Conservation (phyloP, 345 rosid genomes). For the Firmiana major region DNA sequence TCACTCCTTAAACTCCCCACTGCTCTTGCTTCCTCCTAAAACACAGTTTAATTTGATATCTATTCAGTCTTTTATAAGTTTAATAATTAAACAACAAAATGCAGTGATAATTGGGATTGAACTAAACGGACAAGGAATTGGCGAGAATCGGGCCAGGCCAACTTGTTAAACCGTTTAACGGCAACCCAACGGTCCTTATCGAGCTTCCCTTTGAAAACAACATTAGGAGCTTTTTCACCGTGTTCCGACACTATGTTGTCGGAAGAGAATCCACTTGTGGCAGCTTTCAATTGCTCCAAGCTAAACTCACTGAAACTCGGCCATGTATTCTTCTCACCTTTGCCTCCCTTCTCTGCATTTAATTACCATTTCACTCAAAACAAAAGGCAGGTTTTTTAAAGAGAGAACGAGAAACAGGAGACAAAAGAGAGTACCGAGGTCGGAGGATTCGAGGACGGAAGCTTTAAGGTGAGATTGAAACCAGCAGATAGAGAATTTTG, state of each 20-base stretch:
- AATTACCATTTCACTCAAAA: neutral
- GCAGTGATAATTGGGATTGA: neutral
- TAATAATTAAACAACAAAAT: neutral
- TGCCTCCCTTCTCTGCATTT: constrained; percentile 61
- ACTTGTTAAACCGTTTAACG: constrained; percentile 77
- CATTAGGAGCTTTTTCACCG: constrained; percentile 93
- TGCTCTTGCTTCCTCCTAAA: constrained; percentile 83
- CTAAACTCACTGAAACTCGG: constrained; percentile 74
- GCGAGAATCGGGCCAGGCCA: constrained; percentile 94
- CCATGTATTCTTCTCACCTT: constrained; percentile 36
- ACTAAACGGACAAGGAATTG: constrained; percentile 69
- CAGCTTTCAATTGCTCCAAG: constrained; percentile 66
- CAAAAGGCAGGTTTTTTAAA: neutral
- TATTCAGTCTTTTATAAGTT: neutral
- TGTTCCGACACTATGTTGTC: constrained; percentile 95
- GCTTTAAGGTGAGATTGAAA: constrained; percentile 58
- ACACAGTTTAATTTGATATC: neutral
- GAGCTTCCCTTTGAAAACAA: constrained; percentile 81
- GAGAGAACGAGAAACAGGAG: neutral
- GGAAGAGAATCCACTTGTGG: constrained; percentile 71
- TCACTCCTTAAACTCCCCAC: constrained; percentile 90
- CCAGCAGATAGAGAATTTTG: constrained; percentile 68
- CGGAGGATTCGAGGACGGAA: constrained; percentile 57
- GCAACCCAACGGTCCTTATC: constrained; percentile 72
- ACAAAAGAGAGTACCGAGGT: constrained; percentile 46